These are phyloP conservation scores for Eleusine indica DNA, from an alignment of 176 grass and related monocot genomes.

Conservation along the genomic window DNA sequence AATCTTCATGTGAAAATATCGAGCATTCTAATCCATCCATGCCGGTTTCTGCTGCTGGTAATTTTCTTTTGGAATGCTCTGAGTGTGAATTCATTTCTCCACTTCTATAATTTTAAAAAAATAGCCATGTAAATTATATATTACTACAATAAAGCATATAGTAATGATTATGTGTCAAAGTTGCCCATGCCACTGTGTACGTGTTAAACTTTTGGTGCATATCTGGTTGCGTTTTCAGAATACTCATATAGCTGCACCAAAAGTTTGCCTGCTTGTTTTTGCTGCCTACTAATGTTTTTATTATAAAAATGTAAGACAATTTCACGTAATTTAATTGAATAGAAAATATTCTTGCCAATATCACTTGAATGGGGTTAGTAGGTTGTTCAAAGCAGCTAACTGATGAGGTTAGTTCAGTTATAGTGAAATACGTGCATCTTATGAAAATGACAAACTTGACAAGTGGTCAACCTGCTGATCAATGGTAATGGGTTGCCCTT, in stretches of 20 bases:
- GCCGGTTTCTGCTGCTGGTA: not conserved
- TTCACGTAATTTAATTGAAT: not conserved
- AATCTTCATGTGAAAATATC: conserved; percentile 1
- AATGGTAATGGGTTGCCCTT: not conserved
- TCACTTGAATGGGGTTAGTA: not conserved
- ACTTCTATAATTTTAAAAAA: conserved; percentile 6
- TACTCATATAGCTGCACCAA: not conserved
- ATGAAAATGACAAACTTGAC: not conserved
- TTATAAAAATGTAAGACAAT: not conserved
- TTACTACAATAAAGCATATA: not conserved
- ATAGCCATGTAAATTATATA: conserved; percentile 27
- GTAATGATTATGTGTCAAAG: conserved; percentile 20
- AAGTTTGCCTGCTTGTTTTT: not conserved
- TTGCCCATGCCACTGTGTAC: not conserved
- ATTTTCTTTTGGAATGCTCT: not conserved
- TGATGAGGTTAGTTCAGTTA: not conserved
- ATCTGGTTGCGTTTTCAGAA: not conserved
- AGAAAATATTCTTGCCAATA: not conserved
- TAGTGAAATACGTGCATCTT: not conserved
- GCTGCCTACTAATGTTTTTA: not conserved
- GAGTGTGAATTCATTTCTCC: not conserved
- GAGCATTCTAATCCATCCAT: not conserved
- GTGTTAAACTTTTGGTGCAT: not conserved
- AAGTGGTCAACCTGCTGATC: not conserved
- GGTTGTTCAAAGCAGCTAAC: not conserved